phyloP scores from a whole-genome alignment of 257 asterid species.

The Petunia axillaris region DNA sequence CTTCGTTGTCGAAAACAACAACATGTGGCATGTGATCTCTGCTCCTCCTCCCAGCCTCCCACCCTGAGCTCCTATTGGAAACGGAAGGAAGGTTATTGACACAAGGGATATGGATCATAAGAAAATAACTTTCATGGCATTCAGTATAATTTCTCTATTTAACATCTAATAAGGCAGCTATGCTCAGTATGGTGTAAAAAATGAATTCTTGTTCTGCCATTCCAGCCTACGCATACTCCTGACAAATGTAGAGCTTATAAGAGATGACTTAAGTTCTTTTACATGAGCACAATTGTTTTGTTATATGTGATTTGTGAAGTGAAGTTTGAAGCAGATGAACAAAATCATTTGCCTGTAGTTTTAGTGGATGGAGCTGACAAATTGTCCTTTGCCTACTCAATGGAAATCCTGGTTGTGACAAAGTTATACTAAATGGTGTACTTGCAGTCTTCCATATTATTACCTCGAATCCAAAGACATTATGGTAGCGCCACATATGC shows the following conservation, averaged over 20 bases:
- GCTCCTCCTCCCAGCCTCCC: background rate
- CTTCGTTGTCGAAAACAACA: background rate
- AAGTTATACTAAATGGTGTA: background rate
- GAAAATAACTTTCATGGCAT: background rate
- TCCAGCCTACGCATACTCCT: background rate
- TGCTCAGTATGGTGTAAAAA: background rate
- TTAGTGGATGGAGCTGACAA: background rate
- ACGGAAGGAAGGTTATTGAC: background rate
- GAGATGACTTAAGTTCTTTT: background rate
- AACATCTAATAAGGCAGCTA: background rate
- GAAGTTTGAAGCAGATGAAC: constrained; percentile 80
- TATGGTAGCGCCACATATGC: background rate
- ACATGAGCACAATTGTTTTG: background rate
- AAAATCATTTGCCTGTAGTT: background rate
- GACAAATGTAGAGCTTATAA: background rate
- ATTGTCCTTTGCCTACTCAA: background rate
- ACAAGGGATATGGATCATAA: background rate
- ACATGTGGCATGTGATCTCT: background rate
- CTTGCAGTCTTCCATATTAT: background rate
- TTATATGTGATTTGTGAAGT: constrained; percentile 61
- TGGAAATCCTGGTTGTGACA: background rate
- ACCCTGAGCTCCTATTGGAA: background rate
- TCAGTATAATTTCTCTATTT: background rate
- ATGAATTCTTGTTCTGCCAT: background rate
- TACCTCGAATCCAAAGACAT: background rate